A percentile compares a stretch with the other conserved stretches of the same genome.
Conservation (phyloP, 2,329 filamentous ascomycete genomes). For the Cladosporium austrohemisphaericum region DNA sequence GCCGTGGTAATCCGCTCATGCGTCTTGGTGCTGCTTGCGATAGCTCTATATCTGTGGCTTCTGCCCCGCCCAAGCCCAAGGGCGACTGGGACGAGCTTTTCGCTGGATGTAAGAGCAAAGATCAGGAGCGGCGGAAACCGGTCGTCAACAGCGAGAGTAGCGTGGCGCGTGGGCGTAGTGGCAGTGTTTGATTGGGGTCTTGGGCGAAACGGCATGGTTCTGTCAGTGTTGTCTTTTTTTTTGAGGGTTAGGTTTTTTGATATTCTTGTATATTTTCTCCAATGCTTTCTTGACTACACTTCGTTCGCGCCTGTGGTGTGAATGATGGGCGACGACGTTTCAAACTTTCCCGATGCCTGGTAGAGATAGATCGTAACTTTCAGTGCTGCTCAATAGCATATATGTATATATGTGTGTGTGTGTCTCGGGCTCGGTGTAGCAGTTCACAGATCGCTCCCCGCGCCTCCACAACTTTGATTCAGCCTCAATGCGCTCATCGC, state of each 20-base stretch:
- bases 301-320: too few species aligned
- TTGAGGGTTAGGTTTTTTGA: not conserved
- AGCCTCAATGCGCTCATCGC: constrained; percentile 12
- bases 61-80: constrained; percentile 13
- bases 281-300: constrained; percentile 6
- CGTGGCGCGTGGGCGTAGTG: constrained; percentile 3
- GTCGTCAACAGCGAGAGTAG: not conserved
- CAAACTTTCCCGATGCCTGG: too few species aligned
- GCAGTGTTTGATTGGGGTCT: constrained; percentile 5
- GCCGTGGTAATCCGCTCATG: constrained; percentile 14
- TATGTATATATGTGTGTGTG: not conserved
- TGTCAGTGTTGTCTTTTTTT: constrained; percentile 5
- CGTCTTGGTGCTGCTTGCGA: constrained; percentile 13
- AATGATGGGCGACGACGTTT: too few species aligned
- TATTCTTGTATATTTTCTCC: constrained; percentile 5
- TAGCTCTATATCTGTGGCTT: constrained; percentile 15
- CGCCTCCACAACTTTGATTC: constrained; percentile 3
- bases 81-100: constrained; percentile 16
- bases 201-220: constrained; percentile 4
- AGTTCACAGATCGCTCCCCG: not conserved
- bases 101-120: constrained; percentile 12
- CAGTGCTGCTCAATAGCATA: too few species aligned
- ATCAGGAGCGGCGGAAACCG: constrained; percentile 8
- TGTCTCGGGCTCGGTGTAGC: not conserved
- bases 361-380: too few species aligned